phyloP scores from a whole-genome alignment of 2,329 filamentous ascomycete genomes.

The Westerdykella ornata region DNA sequence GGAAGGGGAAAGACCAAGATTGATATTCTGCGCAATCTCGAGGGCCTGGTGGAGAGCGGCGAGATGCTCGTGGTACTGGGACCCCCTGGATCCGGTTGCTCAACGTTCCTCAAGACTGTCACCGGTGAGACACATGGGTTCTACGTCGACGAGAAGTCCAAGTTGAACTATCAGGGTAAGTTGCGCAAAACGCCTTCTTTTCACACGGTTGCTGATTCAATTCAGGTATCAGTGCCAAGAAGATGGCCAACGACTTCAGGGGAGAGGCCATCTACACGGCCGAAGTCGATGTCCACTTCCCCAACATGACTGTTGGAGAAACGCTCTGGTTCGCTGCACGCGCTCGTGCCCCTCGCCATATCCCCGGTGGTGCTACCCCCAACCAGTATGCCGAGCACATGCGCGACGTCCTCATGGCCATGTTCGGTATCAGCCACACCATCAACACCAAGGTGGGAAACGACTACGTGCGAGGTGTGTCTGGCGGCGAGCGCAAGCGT shows the following conservation, averaged over 20 bases:
- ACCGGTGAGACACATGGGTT: conserved; percentile 78
- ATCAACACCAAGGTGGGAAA: conserved; percentile 67
- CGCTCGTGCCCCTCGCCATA: conserved; percentile 57
- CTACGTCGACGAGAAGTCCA: conserved; percentile 60
- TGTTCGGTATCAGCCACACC: conserved; percentile 68
- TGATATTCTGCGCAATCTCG: conserved; percentile 62
- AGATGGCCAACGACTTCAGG: conserved; percentile 72
- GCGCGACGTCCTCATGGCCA: conserved; percentile 66
- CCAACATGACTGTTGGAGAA: conserved; percentile 68
- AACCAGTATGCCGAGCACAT: conserved; percentile 55
- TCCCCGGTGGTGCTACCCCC: conserved; percentile 53
- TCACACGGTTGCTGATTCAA: conserved; percentile 5
- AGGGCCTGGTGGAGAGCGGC: conserved; percentile 61
- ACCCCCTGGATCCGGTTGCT: conserved; percentile 64
- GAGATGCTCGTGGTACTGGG: conserved; percentile 73
- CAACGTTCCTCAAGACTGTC: conserved; percentile 77
- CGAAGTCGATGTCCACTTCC: conserved; percentile 77
- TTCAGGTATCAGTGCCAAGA: conserved; percentile 56
- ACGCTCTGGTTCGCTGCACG: conserved; percentile 71
- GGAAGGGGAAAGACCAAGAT: conserved; percentile 38
- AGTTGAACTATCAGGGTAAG: conserved; percentile 74
- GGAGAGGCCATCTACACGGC: conserved; percentile 84
- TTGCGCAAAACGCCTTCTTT: background rate
- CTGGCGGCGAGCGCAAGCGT: conserved; percentile 70
- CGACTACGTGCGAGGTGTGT: conserved; percentile 68